phyloP scores from a whole-genome alignment of 2,329 filamentous ascomycete species.

The Phialophora macrospora region DNA sequence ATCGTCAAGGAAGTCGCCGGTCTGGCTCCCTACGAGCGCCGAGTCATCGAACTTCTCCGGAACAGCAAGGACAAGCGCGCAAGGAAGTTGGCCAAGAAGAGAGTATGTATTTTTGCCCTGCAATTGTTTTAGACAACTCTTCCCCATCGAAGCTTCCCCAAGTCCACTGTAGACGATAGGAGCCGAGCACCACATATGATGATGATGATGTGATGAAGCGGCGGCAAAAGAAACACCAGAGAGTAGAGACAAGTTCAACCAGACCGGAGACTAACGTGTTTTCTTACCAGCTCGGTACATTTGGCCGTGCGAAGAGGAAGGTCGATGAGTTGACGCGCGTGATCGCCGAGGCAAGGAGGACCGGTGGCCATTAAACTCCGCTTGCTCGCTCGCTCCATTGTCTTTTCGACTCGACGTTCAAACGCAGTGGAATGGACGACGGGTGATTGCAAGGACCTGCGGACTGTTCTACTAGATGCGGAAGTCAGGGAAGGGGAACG shows the following conservation, averaged over 20 bases:
- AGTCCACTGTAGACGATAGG: no score
- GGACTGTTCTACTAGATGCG: slow-evolving; percentile 1
- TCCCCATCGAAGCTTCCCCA: no score
- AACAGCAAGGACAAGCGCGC: slow-evolving; percentile 80
- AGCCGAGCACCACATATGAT: neutral
- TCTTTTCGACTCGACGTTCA: neutral
- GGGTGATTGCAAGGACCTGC: neutral
- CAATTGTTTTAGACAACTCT: neutral
- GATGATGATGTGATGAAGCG: neutral
- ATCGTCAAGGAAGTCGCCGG: slow-evolving; percentile 98
- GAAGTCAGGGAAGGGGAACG: neutral
- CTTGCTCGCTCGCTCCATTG: no score
- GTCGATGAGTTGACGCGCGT: slow-evolving; percentile 98
- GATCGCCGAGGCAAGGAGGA: slow-evolving; percentile 91
- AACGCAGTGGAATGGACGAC: neutral
- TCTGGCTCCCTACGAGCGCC: slow-evolving; percentile 94
- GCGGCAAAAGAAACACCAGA: neutral
- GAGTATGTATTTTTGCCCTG: slow-evolving; percentile 47
- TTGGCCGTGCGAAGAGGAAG: slow-evolving; percentile 98
- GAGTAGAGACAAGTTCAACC: neutral
- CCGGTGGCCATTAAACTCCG: slow-evolving; percentile 50
- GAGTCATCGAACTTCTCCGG: slow-evolving; percentile 97
- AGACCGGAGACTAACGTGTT: slow-evolving; percentile 33
- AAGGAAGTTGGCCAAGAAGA: slow-evolving; percentile 41
- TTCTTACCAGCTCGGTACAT: slow-evolving; percentile 80